Evolutionary conservation across 768 basidiomycete genomes (phyloP), one percentile per base, ranked within the genome.

Genomic region (Tulasnella sp.): DNA sequence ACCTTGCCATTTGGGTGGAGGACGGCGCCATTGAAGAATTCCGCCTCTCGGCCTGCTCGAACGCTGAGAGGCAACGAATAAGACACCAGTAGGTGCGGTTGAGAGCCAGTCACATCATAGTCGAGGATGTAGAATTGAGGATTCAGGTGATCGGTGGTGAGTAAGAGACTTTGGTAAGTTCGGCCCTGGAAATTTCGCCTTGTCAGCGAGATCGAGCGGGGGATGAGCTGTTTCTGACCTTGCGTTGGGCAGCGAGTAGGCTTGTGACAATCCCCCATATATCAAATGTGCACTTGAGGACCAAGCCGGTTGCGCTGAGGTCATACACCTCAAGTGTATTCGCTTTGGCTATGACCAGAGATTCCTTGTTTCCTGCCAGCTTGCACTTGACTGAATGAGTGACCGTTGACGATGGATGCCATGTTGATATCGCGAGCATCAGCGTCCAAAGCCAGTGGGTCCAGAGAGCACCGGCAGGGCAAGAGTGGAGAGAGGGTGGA

Each of bases 101-200:
- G 52, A 38, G 15, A 7, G 45, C 21, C n/a, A 15, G 11, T 25
- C 10, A 21, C 34, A 25, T 60, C 44, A 31, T 82, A 85, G 2
- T 72, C 67, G 42, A 91, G 72, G 63, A 88, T 74, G 34, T 89
- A 69, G 11, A 90, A 74, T 61, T 82, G 80, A 8, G 87, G 84
- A 31, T 85, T 80, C 1, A 87, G 87, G 64, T 88, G 86, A 60
- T 85, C 85, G 0, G 84, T 77, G 66, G 90, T 75, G 30, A 87
- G 75, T 21, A 87, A 68, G 12, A 90, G 65, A 66, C 81, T 81
- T 75, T 15, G 42, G 44, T 48, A 15, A 11, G 43, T 30, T 31
- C 48, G 24, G 44, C 42, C 59, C 56, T 42, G 24, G 30, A 59
- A 10, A 2, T n/a, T 27, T 15, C 29, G 31, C 19, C 17, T 60